A percentile compares a stretch with the other conserved stretches of the same genome.
These are phyloP conservation scores for Podospora appendiculata DNA, from an alignment of 495 filamentous ascomycete genomes.

Conservation along the genomic window DNA sequence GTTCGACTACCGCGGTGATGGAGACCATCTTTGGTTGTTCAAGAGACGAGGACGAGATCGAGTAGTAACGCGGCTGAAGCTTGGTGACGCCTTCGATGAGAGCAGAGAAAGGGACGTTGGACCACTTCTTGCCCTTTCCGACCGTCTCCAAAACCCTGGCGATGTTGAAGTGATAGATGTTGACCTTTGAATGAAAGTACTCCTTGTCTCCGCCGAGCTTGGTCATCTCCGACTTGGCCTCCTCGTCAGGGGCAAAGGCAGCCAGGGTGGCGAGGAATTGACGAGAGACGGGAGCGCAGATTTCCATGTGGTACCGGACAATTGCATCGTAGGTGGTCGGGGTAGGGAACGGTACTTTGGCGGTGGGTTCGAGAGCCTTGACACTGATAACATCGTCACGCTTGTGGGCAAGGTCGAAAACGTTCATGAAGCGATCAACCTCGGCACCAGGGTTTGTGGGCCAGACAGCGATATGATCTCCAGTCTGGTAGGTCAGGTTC, in stretches of 20 bases:
- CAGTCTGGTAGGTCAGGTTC: conserved; percentile 85
- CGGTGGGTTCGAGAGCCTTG: conserved; percentile 89
- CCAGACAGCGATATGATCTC: conserved; percentile 96
- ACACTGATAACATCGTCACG: conserved; percentile 79
- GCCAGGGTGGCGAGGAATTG: conserved; percentile 86
- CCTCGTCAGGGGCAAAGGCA: conserved; percentile 81
- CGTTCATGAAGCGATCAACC: conserved; percentile 79
- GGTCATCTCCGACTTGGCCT: conserved; percentile 74
- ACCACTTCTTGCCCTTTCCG: conserved; percentile 63
- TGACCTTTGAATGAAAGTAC: conserved; percentile 86
- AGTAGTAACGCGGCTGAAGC: conserved; percentile 97
- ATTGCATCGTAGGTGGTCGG: conserved; percentile 95
- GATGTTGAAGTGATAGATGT: conserved; percentile 79
- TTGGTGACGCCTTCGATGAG: conserved; percentile 92
- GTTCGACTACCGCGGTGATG: conserved; percentile 92
- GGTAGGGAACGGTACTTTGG: conserved; percentile 95
- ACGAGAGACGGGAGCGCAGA: conserved; percentile 89
- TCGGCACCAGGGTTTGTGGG: conserved; percentile 91
- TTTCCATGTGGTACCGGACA: conserved; percentile 94
- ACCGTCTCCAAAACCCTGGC: conserved; percentile 77
- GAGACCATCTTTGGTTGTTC: conserved; percentile 92
- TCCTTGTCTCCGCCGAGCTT: conserved; percentile 91
- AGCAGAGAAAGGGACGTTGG: conserved; percentile 82
- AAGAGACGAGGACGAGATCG: conserved; percentile 92
- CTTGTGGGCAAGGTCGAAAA: conserved; percentile 69